Conservation (phyloP, 345 rosid species). For the Acer yangbiense region DNA sequence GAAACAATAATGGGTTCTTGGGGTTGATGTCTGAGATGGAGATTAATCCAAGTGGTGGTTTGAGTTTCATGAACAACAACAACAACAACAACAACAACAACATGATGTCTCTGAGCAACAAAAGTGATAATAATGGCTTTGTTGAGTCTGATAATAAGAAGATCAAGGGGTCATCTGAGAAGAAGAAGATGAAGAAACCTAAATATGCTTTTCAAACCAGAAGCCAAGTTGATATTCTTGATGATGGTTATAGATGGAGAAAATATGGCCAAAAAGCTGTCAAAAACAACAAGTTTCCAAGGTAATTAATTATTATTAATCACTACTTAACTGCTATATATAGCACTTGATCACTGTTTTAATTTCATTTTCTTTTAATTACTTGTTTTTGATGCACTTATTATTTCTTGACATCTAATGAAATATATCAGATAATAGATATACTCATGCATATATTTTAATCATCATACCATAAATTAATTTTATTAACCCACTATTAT, state of each 20-base stretch:
- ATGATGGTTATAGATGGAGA: constrained; percentile 95
- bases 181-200: constrained; percentile 57
- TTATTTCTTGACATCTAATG: neutral
- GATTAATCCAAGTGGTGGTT: neutral
- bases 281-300: constrained; percentile 80
- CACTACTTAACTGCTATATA: neutral
- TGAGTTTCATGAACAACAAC: neutral
- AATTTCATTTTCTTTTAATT: no score
- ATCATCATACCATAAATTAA: no score
- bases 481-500: no score
- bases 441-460: neutral
- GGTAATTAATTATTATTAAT: constrained; percentile 32
- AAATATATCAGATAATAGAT: neutral
- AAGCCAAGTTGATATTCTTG: constrained; percentile 88
- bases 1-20: constrained; percentile 26
- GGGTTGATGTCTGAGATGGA: constrained; percentile 36
- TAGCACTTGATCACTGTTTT: neutral
- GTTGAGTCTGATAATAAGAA: constrained; percentile 28
- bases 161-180: constrained; percentile 24
- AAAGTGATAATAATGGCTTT: neutral
- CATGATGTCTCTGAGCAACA: neutral
- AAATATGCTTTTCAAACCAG: constrained; percentile 84
- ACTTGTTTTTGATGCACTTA: neutral
- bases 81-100: neutral
- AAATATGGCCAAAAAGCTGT: constrained; percentile 90